These are phyloP conservation scores for Irpex sp. DNA, from an alignment of 1,284 basidiomycete species.

Conservation along the genomic window DNA sequence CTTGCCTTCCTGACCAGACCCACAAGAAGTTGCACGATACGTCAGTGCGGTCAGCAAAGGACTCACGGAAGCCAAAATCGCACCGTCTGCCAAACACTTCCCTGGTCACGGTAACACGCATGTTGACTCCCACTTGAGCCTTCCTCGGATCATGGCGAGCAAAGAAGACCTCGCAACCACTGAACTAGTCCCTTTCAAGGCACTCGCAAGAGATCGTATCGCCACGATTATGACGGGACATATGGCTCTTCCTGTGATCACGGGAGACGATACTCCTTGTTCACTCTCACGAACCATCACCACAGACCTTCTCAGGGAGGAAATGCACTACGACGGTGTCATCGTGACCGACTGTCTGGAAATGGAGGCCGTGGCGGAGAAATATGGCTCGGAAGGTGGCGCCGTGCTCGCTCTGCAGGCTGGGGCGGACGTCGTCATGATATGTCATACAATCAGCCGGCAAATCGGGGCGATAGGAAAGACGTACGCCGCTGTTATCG, in stretches of 20 bases:
- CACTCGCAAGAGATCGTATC: constrained; percentile 36
- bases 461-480: constrained; percentile 52
- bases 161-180: constrained; percentile 35
- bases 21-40: constrained; percentile 44
- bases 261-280: constrained; percentile 48
- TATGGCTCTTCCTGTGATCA: constrained; percentile 59
- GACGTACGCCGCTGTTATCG: constrained; percentile 44
- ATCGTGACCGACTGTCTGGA: constrained; percentile 68
- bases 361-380: constrained; percentile 63
- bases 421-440: constrained; percentile 67
- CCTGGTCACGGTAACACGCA: constrained; percentile 72
- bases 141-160: constrained; percentile 56
- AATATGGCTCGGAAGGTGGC: constrained; percentile 49
- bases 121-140: constrained; percentile 65
- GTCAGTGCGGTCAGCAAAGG: constrained; percentile 46
- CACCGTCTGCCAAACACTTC: constrained; percentile 65
- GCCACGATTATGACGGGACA: constrained; percentile 69
- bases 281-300: constrained; percentile 54
- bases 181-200: constrained; percentile 58
- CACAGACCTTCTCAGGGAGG: constrained; percentile 45
- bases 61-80: constrained; percentile 44
- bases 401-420: constrained; percentile 53
- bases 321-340: constrained; percentile 50
- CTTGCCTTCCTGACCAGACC: constrained; percentile 35
- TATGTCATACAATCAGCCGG: constrained; percentile 55